Evolutionary conservation across 257 asterid species (phyloP), one percentile per base, ranked within the genome.

Genomic region (Voacanga thouarsii): DNA sequence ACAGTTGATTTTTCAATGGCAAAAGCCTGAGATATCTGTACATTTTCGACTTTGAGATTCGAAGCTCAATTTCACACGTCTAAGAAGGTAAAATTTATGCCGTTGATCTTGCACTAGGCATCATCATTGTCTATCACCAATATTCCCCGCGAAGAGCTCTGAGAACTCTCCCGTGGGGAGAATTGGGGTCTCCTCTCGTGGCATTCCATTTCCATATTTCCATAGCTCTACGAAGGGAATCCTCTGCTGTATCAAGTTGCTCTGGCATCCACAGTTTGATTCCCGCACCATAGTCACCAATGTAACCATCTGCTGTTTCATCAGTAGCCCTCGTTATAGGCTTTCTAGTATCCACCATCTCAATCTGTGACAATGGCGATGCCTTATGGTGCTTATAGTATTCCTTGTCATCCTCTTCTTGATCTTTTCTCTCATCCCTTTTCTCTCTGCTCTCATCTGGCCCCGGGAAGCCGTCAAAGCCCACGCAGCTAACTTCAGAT

Each of bases 171-270:
- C 97, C 98, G 45, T 92, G 99, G 0, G 99, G 98, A 4, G 98
- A 92, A 76, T 92, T 88, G 3, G 97, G 97, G 61, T 94, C 96
- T 1, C 99, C 99, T 59, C 97, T 84, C 78, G 47, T 47, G 6
- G 94, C 94, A 37, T 85, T 91, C 82, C 37, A 11, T 76, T 68
- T 77, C 74, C 89, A 92, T 26, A 90, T 84, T 88, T 89, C 91
- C 83, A 53, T 68, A 51, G 96, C 97, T 68, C 95, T 68, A 12
- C 83, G 75, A 1, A 94, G 90, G 14, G 97, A 61, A 5, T 92
- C 97, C 84, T 92, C 99, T 2, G 97, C 97, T 2, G 90, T 83
- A 10, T 88, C 96, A 84, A 89, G 50, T 88, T 94, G 97, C 89
- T 92, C 97, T 77, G 97, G 91, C 78, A 87, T 74, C 92, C 92